These are phyloP conservation scores for Panellus pusillus DNA, from an alignment of 768 basidiomycete species.

Conservation along the genomic window DNA sequence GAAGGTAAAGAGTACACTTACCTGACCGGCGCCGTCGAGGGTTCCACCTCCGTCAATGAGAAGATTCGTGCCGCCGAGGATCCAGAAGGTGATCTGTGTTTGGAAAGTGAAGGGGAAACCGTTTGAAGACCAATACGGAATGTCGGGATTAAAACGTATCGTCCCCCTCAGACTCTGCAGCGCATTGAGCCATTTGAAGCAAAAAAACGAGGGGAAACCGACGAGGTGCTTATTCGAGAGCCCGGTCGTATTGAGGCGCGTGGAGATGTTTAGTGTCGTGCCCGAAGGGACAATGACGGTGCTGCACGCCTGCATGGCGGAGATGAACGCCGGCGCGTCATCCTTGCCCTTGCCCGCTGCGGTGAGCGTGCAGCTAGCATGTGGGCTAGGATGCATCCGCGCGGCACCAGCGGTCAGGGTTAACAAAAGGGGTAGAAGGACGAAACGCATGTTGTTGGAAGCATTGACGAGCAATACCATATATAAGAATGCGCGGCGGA, in stretches of 20 bases:
- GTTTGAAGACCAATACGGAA: conserved; percentile 58
- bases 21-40: conserved; percentile 65
- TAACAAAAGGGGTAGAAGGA: not conserved
- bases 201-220: conserved; percentile 11
- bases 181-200: not conserved
- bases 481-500: not conserved
- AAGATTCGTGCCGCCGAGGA: conserved; percentile 51
- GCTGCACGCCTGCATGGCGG: conserved; percentile 41
- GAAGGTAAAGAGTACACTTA: conserved; percentile 23
- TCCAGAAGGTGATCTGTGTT: conserved; percentile 55
- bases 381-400: not conserved
- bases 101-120: conserved; percentile 55
- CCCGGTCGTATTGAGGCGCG: conserved; percentile 55
- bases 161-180: conserved; percentile 49
- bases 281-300: conserved; percentile 44
- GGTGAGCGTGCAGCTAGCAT: conserved; percentile 37
- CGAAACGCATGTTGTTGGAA: not conserved
- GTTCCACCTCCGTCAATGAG: conserved; percentile 59
- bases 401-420: not conserved
- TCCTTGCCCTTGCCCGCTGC: conserved; percentile 44
- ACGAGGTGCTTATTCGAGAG: conserved; percentile 51
- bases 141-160: conserved; percentile 48
- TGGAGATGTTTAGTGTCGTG: conserved; percentile 51
- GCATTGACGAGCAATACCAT: not conserved
- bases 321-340: conserved; percentile 49